These are phyloP conservation scores for Russula emetica DNA, from an alignment of 768 basidiomycete species.

Conservation along the genomic window DNA sequence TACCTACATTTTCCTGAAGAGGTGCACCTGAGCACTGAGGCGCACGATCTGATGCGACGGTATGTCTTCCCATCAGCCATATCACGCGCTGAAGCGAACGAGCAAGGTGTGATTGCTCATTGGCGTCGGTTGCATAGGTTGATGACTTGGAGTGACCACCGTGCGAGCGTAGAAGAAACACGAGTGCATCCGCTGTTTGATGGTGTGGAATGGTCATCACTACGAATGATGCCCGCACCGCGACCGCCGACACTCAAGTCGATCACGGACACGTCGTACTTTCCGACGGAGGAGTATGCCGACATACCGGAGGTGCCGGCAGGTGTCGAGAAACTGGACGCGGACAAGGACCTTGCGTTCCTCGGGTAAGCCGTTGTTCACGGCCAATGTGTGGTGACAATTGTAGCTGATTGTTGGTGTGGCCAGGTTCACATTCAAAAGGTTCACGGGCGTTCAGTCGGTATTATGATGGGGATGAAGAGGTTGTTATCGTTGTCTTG, in stretches of 20 bases:
- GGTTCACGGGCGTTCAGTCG: slow-evolving; percentile 45
- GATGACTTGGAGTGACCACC: slow-evolving; percentile 77
- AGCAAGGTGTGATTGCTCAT: neutral
- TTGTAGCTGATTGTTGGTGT: slow-evolving; percentile 19
- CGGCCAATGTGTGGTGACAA: neutral
- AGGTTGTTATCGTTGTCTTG: neutral
- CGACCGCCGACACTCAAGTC: slow-evolving; percentile 91
- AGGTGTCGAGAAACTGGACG: slow-evolving; percentile 40
- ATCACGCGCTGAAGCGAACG: neutral
- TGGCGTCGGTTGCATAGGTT: slow-evolving; percentile 45
- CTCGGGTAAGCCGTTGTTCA: slow-evolving; percentile 40
- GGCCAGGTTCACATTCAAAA: slow-evolving; percentile 71
- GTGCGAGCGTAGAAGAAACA: slow-evolving; percentile 78
- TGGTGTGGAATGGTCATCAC: slow-evolving; percentile 88
- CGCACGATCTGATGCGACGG: slow-evolving; percentile 85
- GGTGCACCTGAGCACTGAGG: slow-evolving; percentile 88
- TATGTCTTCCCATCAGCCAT: slow-evolving; percentile 34
- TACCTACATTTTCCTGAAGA: slow-evolving; percentile 91
- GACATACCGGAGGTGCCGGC: slow-evolving; percentile 55
- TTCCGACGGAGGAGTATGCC: slow-evolving; percentile 91
- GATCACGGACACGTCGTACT: slow-evolving; percentile 94
- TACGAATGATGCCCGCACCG: slow-evolving; percentile 86
- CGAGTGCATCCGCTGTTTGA: slow-evolving; percentile 90
- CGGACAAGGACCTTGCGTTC: slow-evolving; percentile 56
- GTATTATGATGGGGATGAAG: slow-evolving; percentile 14